These are phyloP conservation scores for Silene latifolia DNA, from an alignment of 148 eudicot species.

Conservation along the genomic window DNA sequence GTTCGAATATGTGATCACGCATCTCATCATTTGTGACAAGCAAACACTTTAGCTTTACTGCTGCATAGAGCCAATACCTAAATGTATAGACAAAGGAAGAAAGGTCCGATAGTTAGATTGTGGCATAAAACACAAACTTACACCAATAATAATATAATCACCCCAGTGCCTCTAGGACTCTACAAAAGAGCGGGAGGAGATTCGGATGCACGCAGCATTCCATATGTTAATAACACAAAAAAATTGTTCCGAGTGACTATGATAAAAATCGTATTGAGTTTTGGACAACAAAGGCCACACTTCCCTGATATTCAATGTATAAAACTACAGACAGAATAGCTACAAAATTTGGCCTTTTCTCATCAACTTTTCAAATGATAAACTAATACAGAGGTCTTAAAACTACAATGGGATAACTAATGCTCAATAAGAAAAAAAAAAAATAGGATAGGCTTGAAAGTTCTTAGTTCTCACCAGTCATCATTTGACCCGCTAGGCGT, in stretches of 20 bases:
- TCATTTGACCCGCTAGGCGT: conserved; percentile 95
- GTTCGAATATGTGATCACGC: conserved; percentile 98
- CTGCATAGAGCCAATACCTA: conserved; percentile 99
- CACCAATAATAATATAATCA: background rate
- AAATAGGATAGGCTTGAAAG: background rate
- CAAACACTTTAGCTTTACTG: conserved; percentile 84
- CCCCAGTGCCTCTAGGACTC: background rate
- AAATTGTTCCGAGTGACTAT: too few relatives aligned
- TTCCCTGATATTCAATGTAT: background rate
- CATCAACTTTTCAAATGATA: background rate
- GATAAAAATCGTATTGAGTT: too few relatives aligned
- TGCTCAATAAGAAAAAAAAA: background rate
- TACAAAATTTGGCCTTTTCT: background rate
- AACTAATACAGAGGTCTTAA: background rate
- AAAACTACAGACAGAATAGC: background rate
- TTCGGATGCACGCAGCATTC: too few relatives aligned
- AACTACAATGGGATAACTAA: too few relatives aligned
- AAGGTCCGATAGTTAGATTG: background rate
- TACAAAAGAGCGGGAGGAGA: too few relatives aligned
- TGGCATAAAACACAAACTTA: background rate
- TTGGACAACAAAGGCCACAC: background rate
- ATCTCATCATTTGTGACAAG: conserved; percentile 95
- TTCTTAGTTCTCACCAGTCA: conserved; percentile 60
- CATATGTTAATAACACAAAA: too few relatives aligned
- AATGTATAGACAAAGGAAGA: conserved; percentile 4